A percentile compares a stretch with the other conserved stretches of the same genome.
Evolutionary conservation across 768 basidiomycete species (phyloP).

Genomic region (Mycena amicta): DNA sequence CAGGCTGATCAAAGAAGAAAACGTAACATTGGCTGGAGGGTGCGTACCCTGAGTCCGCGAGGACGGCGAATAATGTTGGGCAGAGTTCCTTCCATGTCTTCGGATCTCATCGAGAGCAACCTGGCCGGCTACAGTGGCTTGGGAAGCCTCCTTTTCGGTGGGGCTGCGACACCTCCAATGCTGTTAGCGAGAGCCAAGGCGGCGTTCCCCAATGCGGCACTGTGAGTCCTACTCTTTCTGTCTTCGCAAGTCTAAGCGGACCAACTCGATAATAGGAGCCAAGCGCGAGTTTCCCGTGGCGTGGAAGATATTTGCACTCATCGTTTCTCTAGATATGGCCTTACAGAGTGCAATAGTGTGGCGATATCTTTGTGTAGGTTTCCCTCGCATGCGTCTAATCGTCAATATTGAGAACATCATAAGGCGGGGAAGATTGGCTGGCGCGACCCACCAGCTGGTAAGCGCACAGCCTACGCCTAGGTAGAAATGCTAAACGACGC

Average conservation of each 20-base stretch:
- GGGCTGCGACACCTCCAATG: too few species aligned
- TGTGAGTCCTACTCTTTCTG: slow-evolving; percentile 41
- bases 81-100: slow-evolving; percentile 65
- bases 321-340: too few species aligned
- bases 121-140: slow-evolving; percentile 44
- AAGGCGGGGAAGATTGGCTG: slow-evolving; percentile 65
- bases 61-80: not conserved
- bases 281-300: too few species aligned
- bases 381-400: too few species aligned
- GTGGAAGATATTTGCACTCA: too few species aligned
- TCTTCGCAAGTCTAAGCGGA: not conserved
- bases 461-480: too few species aligned
- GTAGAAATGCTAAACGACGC: too few species aligned
- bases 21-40: slow-evolving; percentile 13
- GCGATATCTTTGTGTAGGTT: slow-evolving; percentile 6
- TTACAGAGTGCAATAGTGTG: slow-evolving; percentile 16
- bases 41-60: slow-evolving; percentile 5
- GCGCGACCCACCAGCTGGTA: slow-evolving; percentile 54
- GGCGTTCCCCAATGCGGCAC: slow-evolving; percentile 49
- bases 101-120: slow-evolving; percentile 58
- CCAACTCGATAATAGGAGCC: slow-evolving; percentile 37
- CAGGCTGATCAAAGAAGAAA: slow-evolving; percentile 40
- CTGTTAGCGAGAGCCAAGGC: too few species aligned
- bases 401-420: too few species aligned
- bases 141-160: slow-evolving; percentile 55